Conservation (phyloP, 129 eudicot species). For the Apium graveolens region DNA sequence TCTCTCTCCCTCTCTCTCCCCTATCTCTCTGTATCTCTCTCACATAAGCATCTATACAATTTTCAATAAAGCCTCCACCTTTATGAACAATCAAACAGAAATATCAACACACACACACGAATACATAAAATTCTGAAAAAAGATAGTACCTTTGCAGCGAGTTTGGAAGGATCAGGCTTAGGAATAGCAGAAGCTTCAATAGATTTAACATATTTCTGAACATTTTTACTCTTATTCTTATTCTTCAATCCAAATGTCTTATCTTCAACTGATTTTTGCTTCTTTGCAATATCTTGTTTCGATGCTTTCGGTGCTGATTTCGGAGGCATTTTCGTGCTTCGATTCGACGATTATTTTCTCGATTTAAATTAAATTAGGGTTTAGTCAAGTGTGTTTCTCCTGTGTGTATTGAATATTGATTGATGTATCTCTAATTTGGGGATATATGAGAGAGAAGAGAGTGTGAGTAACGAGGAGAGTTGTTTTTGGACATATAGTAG, state of each 20-base stretch:
- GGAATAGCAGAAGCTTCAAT: constrained; percentile 48
- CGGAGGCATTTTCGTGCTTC: constrained; percentile 36
- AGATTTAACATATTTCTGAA: constrained; percentile 48
- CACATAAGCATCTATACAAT: not conserved
- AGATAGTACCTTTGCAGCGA: constrained; percentile 39
- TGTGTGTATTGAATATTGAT: no score
- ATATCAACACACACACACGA: not conserved
- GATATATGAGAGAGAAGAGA: not conserved
- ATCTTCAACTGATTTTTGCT: constrained; percentile 52
- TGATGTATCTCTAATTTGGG: not conserved
- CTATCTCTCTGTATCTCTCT: no score
- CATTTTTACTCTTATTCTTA: constrained; percentile 49
- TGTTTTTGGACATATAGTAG: no score
- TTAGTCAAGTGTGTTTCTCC: not conserved
- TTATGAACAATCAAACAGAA: not conserved
- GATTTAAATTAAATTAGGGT: not conserved
- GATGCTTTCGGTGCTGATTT: constrained; percentile 27
- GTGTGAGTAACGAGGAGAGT: not conserved
- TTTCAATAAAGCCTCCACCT: not conserved
- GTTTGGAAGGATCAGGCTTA: constrained; percentile 45
- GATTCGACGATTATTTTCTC: not conserved
- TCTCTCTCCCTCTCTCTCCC: no score
- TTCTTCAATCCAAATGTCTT: constrained; percentile 54
- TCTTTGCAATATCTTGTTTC: constrained; percentile 49
- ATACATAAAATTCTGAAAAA: not conserved